phyloP scores from a whole-genome alignment of 2,329 filamentous ascomycete species.

The Aspergillus viridinutans region DNA sequence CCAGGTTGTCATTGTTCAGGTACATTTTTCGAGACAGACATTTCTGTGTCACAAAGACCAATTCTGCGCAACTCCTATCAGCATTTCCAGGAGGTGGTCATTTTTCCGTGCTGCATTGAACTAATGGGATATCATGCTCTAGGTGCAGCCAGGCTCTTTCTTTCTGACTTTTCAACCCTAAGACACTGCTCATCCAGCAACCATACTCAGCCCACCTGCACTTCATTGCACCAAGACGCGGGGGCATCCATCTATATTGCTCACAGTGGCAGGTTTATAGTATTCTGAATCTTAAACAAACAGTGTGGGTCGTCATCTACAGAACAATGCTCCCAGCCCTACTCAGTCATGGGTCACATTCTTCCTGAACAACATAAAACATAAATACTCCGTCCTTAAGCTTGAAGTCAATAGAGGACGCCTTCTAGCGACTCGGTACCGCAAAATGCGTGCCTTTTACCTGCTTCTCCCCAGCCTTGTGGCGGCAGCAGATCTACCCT shows the following conservation, averaged over 20 bases:
- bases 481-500: conserved; percentile 1
- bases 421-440: neutral
- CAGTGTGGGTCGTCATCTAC: neutral
- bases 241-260: neutral
- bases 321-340: neutral
- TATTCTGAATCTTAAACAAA: neutral
- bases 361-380: neutral
- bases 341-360: neutral
- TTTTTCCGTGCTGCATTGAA: neutral
- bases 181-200: neutral
- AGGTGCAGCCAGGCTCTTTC: neutral
- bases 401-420: neutral
- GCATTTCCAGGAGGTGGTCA: too few relatives aligned
- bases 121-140: neutral
- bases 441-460: conserved; percentile 1
- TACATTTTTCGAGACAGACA: neutral
- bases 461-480: neutral
- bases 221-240: neutral
- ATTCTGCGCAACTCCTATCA: neutral
- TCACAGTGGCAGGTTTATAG: neutral
- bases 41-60: neutral
- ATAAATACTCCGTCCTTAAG: neutral
- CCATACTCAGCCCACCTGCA: neutral
- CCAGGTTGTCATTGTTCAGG: too few relatives aligned
- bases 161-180: neutral